Evolutionary conservation across 257 asterid species (phyloP).

Genomic region (Mitragyna speciosa): DNA sequence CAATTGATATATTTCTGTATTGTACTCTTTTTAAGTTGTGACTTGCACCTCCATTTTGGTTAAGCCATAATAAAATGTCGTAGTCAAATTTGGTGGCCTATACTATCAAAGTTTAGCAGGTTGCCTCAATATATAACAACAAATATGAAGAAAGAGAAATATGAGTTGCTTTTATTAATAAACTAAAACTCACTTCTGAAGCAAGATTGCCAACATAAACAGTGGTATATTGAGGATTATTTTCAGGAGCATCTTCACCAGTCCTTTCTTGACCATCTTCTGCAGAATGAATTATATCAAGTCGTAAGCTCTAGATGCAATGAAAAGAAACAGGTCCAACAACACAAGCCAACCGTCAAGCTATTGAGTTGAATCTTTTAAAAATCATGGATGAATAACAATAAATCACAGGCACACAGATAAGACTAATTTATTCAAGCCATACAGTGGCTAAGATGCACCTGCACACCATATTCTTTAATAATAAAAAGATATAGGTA

Average conservation of each 20-base stretch:
- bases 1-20: not conserved
- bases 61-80: not conserved
- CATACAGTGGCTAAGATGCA: not conserved
- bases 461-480: conserved; percentile 29
- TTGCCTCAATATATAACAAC: not conserved
- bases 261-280: conserved; percentile 64
- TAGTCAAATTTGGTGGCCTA: not conserved
- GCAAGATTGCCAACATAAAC: conserved; percentile 91
- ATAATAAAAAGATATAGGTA: not conserved
- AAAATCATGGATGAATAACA: not conserved
- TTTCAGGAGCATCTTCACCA: conserved; percentile 75
- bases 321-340: not conserved
- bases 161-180: not conserved
- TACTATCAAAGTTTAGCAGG: not conserved
- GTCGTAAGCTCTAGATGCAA: not conserved
- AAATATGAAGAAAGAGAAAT: not conserved
- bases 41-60: not conserved
- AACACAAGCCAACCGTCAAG: not conserved
- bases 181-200: conserved; percentile 56
- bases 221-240: conserved; percentile 72
- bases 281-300: conserved; percentile 34
- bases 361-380: not conserved
- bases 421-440: not conserved
- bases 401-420: not conserved
- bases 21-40: not conserved